Conservation (phyloP, 306 rosid genomes). For the Gillenia trifoliata region DNA sequence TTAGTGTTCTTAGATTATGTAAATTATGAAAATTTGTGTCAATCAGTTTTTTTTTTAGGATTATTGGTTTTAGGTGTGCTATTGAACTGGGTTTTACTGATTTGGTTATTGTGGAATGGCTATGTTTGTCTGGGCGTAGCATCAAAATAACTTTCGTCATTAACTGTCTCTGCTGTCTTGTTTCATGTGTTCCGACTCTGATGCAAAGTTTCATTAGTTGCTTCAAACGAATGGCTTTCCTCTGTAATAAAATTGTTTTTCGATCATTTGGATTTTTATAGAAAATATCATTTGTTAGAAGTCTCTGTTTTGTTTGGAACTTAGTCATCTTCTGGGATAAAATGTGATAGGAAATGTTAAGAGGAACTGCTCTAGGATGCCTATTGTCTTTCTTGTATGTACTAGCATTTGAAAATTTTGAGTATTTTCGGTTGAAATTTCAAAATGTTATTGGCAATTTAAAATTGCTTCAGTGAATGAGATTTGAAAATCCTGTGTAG, state of each 20-base stretch:
- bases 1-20: neutral
- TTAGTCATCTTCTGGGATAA: neutral
- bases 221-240: neutral
- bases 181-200: neutral
- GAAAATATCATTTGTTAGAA: neutral
- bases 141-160: neutral
- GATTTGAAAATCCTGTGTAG: constrained; percentile 35
- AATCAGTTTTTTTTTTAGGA: too few relatives aligned
- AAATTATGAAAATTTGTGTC: neutral
- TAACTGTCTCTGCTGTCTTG: neutral
- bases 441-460: neutral
- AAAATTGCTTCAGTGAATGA: neutral
- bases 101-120: neutral
- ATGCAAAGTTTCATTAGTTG: neutral
- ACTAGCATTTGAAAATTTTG: neutral
- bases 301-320: neutral
- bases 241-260: neutral
- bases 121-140: neutral
- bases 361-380: neutral
- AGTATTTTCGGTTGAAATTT: neutral
- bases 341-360: neutral
- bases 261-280: neutral
- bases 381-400: neutral
- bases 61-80: neutral
- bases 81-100: neutral